Base-by-base conservation (phyloP, 331 rosid genomes). In the Quercus phellos region DNA sequence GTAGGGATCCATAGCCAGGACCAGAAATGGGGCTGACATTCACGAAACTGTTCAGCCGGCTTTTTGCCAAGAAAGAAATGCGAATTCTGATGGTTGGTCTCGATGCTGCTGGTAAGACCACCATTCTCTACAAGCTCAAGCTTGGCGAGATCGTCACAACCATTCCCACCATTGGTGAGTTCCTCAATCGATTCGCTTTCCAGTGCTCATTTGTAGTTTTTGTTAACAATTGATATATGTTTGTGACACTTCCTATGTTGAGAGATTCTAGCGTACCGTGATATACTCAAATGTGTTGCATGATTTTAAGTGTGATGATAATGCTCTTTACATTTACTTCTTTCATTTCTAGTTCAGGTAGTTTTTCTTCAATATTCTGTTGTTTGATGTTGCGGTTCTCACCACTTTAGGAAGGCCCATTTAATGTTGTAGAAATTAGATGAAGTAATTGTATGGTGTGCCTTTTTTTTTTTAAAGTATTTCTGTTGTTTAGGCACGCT, bases 51-150 rank as follows among this genome's bases (percentile, higher is more conserved):
- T 95, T 95, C 85, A 95, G 97, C 85, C 88, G 99, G 89, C 98
- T 95, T 22, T 95, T 95, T 42, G 98, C 99, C 81, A 95, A 95
- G 97, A 95, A 89, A 78, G 99, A 95, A 86, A 95, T 95, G 99
- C 83, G 99, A 83, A 95, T 95, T 85, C 89, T 95, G 86, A 95
- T 95, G 99, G 99, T 95, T 42, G 99, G 99, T 91, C 99, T 95
- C 70, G 99, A 95, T 80, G 99, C 99, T 6, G 99, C 99, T 79
- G 99, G 99, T 93, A 95, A 95, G 93, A 95, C 99, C 55, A 95
- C 99, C 73, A 95, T 95, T 70, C 94, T 95, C 71, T 95, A 95
- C 89, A 95, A 95, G 94, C 99, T 95, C 91, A 95, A 95, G 94
- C 99, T 95, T 70, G 99, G 99, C 35, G 99, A 95, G 91, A 95